Base-by-base conservation (phyloP, 176 grass and related monocot genomes). In the Carex parvula region DNA sequence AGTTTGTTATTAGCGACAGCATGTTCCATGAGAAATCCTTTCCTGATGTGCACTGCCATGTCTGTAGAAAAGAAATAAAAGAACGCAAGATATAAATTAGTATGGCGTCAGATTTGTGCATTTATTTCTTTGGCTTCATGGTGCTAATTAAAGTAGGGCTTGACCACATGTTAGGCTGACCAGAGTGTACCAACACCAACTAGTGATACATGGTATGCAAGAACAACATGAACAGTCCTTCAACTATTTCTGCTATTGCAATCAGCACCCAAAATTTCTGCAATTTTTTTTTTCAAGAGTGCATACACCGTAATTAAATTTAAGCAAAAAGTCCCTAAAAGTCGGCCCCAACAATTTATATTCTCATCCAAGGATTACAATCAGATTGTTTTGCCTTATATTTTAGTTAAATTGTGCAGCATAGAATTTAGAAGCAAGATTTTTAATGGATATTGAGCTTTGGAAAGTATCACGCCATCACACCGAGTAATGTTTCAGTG, bases 1-100 rank as follows among this genome's bases (percentile, higher is more conserved):
- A 90, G 86, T 90, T 88, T 68, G 91, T 93, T 87, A 96, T 89
- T 64, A 99, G 60, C 5, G 97, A 99, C 24, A 99, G 59, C 64
- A 95, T 85, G 86, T 94, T 96, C 93, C 93, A 99, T 46, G 93
- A 92, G 78, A 96, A 94, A 37, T 91, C 84, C 71, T 88, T 96
- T 8, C 85, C 86, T 84, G 91, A 81, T 79, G 89, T 91, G 83
- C 93, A 99, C 79, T 94, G 90, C 97, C 93, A 96, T 21, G 55
- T 92, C 97, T 99, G 87, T 68, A 80, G 41, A 73, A 75, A 24
- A 66, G 4, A 79, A 90, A 81, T 32, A 75, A 32, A 84, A 74
- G 60, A 16, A 78, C 6, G 29, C 0, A 79, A 72, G 18, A 86
- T 53, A 70, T 1, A 44, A 18, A 60, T 16, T 2, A 87, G 9